Base-by-base conservation (phyloP, 148 eudicot genomes). In the Rhododendron molle region DNA sequence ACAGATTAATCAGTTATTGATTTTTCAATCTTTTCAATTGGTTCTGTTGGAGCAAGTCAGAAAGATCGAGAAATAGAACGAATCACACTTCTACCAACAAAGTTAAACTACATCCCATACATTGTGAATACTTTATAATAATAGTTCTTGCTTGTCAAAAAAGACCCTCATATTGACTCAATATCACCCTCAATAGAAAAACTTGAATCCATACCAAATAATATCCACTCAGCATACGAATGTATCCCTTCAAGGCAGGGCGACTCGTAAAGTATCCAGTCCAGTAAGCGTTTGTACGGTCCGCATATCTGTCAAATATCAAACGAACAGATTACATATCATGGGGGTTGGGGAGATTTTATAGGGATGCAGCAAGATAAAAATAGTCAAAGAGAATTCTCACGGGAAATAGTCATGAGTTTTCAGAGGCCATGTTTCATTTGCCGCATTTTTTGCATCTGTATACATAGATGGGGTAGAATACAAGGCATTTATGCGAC, bases 241-340 rank as follows among this genome's bases (percentile, higher is more conserved):
- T 87, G 83, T 94, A 96, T 90, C 93, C 80, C 88, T 96, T 96
- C 40, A 94, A 93, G 69, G 93, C 94, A 74, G 99, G 99, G 36
- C 99, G 99, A 84, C 99, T 96, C 67, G 95, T 90, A 89, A 87
- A 96, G 87, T 28, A 96, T 74, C 98, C 99, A 50, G 98, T 94
- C 98, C 98, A 96, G 85, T 94, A 96, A 85, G 94, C 91, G 91
- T 92, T 84, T 82, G 81, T 85, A 80, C 83, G 32, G 49, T 93
- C 95, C 11, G 99, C 98, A 88, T 96, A 96, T 88, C 98, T 96
- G 91, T 83, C 79, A 72, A 85, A 52, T 47, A 65, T 54, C 30
- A 60, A 30, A n/a, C 81, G 32, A 87, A 46, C 83, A 65, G 44
- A 1, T 38, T 69, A 9, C 26, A 3, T 28, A 32, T 52, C 47